Base-by-base conservation (phyloP, 2,329 filamentous ascomycete genomes). In the Escovopsis weberi region DNA sequence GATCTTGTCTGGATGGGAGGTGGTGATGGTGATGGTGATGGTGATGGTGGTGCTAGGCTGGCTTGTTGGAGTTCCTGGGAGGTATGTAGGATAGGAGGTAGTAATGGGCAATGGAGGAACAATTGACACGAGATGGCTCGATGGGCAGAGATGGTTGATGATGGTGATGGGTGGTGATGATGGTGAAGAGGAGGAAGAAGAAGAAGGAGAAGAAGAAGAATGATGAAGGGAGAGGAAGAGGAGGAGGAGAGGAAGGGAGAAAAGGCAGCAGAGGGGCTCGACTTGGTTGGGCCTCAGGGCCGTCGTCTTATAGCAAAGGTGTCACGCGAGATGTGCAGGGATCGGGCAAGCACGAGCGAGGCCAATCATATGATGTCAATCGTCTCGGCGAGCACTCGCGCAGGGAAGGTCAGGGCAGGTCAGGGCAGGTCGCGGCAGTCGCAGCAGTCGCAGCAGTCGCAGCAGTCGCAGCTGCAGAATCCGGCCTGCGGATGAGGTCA, bases 281-380 rank as follows among this genome's bases (percentile, higher is more conserved):
- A 15, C 15, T 15, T 26, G 34, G 37, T 30, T 12, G 30, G 26
- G 28, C 36, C 34, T 37, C 28, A 44, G 41, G 40, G 44, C 35
- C 6, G 28, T 6, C 28, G 28, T 49, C 43, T 47, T 51, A 48
- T 50, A 52, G 47, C 47, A 48, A 43, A 43, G 40, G 37, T 42
- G 50, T 51, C 50, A 51, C 50, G 48, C 48, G 46, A 51, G 45
- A 46, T 18, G 42, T 46, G 43, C 45, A 41, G 45, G 50, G 45
- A 47, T 46, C 47, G 46, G 40, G 32, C 37, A 39, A 45, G 37
- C 37, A 40, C 7, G 41, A 39, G 28, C 28, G 40, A 33, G 35
- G 43, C 47, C 45, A 47, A 50, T 50, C 43, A 49, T 34, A 30
- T 28, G 18, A 40, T 28, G 30, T n/a, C 30, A 40, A 44, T 38